These are phyloP conservation scores for Furcasterigmium sp. DNA, from an alignment of 2,329 filamentous ascomycete genomes.

Conservation along the genomic window DNA sequence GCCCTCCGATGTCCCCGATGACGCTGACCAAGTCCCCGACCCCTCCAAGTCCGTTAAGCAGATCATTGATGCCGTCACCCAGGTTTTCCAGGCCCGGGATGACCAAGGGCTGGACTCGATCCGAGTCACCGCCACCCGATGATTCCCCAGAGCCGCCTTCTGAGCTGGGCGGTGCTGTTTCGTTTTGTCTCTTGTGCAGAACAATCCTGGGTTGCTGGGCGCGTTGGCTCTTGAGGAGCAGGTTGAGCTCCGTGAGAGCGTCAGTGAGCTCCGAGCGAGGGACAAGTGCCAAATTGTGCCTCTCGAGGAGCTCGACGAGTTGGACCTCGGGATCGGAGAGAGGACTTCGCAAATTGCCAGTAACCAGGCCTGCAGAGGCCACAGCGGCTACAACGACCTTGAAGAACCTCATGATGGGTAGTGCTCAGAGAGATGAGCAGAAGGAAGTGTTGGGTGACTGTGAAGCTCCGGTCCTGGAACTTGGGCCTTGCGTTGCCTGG, in stretches of 20 bases:
- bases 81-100: too few relatives aligned
- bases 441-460: too few relatives aligned
- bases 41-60: too few relatives aligned
- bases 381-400: constrained; percentile 26
- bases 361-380: constrained; percentile 25
- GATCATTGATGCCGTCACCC: too few relatives aligned
- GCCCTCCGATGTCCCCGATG: constrained; percentile 19
- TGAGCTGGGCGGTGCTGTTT: too few relatives aligned
- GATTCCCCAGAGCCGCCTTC: too few relatives aligned
- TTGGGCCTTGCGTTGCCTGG: too few relatives aligned
- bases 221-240: constrained; percentile 28
- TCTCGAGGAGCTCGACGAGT: constrained; percentile 34
- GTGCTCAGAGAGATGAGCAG: not conserved
- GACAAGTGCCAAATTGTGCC: constrained; percentile 37
- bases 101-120: not conserved
- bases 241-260: constrained; percentile 34
- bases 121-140: not conserved
- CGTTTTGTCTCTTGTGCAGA: too few relatives aligned
- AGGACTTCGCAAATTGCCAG: too few relatives aligned
- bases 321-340: constrained; percentile 25
- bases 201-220: too few relatives aligned
- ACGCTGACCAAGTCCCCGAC: too few relatives aligned
- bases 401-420: constrained; percentile 28
- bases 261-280: constrained; percentile 41
- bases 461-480: too few relatives aligned